A percentile compares a stretch with the other conserved stretches of the same genome.
Evolutionary conservation across 495 filamentous ascomycete species (phyloP).

Genomic region (Hypoxylon perforatum): DNA sequence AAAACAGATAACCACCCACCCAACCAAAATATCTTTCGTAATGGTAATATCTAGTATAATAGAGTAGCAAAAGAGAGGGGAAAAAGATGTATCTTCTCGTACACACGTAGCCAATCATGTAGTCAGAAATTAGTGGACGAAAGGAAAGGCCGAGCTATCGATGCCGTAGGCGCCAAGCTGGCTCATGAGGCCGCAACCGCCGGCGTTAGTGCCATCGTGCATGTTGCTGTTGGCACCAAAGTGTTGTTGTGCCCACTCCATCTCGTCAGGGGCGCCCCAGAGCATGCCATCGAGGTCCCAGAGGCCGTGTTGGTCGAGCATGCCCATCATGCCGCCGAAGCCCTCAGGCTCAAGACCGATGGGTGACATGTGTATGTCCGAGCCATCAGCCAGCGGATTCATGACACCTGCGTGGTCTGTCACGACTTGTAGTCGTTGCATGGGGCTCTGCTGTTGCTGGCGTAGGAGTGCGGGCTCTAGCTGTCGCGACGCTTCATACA

Average conservation of each 20-base stretch:
- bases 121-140: conserved; percentile 32
- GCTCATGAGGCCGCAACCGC: conserved; percentile 31
- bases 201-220: conserved; percentile 22
- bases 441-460: conserved; percentile 43
- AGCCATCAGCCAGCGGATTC: conserved; percentile 45
- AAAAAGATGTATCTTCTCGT: background rate
- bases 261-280: conserved; percentile 56
- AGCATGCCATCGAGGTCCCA: conserved; percentile 68
- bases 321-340: conserved; percentile 62
- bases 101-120: background rate
- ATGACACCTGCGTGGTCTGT: conserved; percentile 50
- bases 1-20: conserved; percentile 15
- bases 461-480: conserved; percentile 50
- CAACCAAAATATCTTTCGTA: conserved; percentile 31
- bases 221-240: conserved; percentile 29
- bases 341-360: conserved; percentile 63
- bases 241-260: conserved; percentile 48
- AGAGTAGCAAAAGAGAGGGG: conserved; percentile 16
- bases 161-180: conserved; percentile 41
- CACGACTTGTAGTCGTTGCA: conserved; percentile 46
- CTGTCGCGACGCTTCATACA: conserved; percentile 70
- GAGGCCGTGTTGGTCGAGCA: conserved; percentile 64
- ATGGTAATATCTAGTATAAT: conserved; percentile 3
- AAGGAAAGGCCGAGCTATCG: conserved; percentile 39
- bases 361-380: conserved; percentile 59